Evolutionary conservation across 2,329 filamentous ascomycete species (phyloP), one percentile per base, ranked within the genome.

Genomic region (Aspergillus amoenus): DNA sequence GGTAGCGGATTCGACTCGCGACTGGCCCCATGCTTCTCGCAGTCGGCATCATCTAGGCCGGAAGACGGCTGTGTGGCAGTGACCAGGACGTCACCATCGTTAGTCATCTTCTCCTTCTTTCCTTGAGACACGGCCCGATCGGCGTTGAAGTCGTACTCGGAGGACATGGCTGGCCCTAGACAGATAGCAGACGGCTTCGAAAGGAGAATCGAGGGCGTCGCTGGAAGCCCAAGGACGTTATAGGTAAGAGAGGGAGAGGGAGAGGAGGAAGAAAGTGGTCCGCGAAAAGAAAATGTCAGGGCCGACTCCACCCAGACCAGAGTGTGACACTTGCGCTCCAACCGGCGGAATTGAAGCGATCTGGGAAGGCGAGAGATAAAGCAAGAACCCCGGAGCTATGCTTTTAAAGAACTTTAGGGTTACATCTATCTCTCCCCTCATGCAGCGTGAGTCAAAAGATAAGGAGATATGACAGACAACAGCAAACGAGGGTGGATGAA

Each of bases 1-100:
- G 73, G 72, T 60, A 88, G 64, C 86, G 85, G 43, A 86, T 88
- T 42, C 85, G 93, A 64, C 76, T 81, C 56, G 73, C 59, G 72
- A 48, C 61, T 60, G 15, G 70, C 71, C 49, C 71, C 68, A 66
- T 74, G 57, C 56, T 76, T 75, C 60, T 76, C 70, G 47, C 67
- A 71, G 60, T 73, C 74, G 47, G 72, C 52, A 55, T 76, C 70
- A 52, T 68, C 62, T 17, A 63, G 40, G 39, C 44, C 54, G 27
- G 49, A 48, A 11, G 64, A 56, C 9, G 56, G 46, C 40, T 49
- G 54, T 27, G 55, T 49, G 30, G 59, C 55, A 42, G 67, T 58
- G 37, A 68, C 59, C 45, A 66, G 63, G 49, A 68, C 61, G 40
- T 68, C 58, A 34, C 60, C 60, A 27, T 69, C 67, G 17, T 58